Base-by-base conservation (phyloP, 495 filamentous ascomycete species). In the Penicillium alfredii region DNA sequence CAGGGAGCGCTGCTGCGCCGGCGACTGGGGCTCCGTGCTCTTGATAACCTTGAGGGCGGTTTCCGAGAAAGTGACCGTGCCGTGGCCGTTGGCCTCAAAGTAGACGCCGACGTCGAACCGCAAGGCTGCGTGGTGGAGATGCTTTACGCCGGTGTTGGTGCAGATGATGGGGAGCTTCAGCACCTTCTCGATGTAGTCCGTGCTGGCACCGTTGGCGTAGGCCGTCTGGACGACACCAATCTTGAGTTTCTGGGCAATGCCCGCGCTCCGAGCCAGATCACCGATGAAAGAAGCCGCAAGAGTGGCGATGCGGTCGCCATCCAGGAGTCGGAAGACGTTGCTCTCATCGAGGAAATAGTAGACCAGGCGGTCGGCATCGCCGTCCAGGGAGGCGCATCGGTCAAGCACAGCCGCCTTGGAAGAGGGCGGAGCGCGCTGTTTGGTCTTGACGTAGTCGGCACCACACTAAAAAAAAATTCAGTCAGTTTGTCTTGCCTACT, bases 11-110 rank as follows among this genome's bases (percentile, higher is more conserved):
- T 87, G 78, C 63, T 98, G 93, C 8, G 82, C 92, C 1, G 93
- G 90, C 0, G 88, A 94, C 60, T 93, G 81, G 2, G 92, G 89
- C 49, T 86, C 76, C 29, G 81, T 77, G 35, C 68, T 81, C 39
- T 75, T 72, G 66, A 97, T 89, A 17, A 73, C 71, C 47, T 81
- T 81, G 7, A 90, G 56, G 0, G 92, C 88, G 29, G 78, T 73
- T 22, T 80, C 77, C 2, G 87, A 94, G 73, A 98, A 98, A 24
- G 95, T 78, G 15, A 97, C 86, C 15, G 92, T 98, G 35, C 92
- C 92, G 60, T 98, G 92, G 31, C 92, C 92, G 53, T 98, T 98
- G 32, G 92, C 92, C 64, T 98, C 92, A 52, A 98, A 98, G 64
- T 98, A 98, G 35, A 97, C 87, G 26, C 92, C 92, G 33, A 95